Base-by-base conservation (phyloP, 768 basidiomycete genomes). In the Tubosaeta sp. region DNA sequence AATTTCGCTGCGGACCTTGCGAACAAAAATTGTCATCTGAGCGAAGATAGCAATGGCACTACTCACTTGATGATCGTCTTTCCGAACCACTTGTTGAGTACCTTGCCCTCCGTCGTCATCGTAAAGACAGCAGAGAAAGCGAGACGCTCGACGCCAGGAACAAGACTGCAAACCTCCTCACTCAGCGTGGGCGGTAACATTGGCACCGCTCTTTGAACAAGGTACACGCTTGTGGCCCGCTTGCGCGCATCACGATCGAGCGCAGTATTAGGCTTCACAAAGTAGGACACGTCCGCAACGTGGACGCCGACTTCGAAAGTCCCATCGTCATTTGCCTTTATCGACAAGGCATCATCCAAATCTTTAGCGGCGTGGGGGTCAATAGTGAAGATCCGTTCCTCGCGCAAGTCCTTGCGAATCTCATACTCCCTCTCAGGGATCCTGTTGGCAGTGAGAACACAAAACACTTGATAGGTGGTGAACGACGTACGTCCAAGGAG, bases 191-290 rank as follows among this genome's bases (percentile, higher is more conserved):
- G 92, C 2, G 96, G 96, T 9, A 99, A 76, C 96, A 99, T 99
- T 2, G 95, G 94, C 12, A 97, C 95, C 19, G 87, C 84, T 48
- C 95, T 84, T 68, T 99, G 96, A 24, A 98, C 84, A 39, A 99
- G 87, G 65, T 98, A 97, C 42, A 99, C 96, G 60, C 90, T 94
- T 2, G 94, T 97, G 24, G 94, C 96, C 52, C 94, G 81, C 71
- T 98, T 98, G 58, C 94, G 85, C 35, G 96, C 96, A 71, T 99
- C 96, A 21, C 96, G 90, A 63, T 99, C 96, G 60, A 99, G 75
- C n/a, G 96, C 90, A 11, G 94, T 96, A 66, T 93, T 94, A 21
- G 91, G 87, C 70, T 90, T 91, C 61, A 91, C 86, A 70, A 98
- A 97, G 75, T 87, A 87, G 2, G 94, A 92, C 6, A 97, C 95